These are phyloP conservation scores for Brasilioporus rufonigricans DNA, from an alignment of 768 basidiomycete species.

Conservation along the genomic window DNA sequence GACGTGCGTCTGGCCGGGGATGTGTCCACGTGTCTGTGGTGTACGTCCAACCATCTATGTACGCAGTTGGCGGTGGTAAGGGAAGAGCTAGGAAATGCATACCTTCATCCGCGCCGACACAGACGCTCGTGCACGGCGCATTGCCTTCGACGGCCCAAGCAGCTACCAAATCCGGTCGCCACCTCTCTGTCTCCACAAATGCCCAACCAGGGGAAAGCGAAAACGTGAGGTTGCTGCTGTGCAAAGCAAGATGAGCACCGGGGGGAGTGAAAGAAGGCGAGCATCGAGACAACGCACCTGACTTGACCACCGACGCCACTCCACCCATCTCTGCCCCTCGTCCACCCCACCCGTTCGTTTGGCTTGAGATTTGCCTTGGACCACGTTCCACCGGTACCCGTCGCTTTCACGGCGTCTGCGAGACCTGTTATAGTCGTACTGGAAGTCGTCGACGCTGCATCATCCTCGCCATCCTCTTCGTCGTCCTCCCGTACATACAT, in stretches of 20 bases:
- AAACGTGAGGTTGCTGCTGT: slow-evolving; percentile 79
- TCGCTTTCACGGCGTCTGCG: background rate
- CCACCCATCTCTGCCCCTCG: slow-evolving; percentile 16
- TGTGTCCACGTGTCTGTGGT: slow-evolving; percentile 75
- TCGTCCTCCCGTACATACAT: slow-evolving; percentile 5
- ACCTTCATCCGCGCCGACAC: slow-evolving; percentile 29
- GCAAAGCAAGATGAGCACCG: slow-evolving; percentile 18
- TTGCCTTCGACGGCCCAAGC: slow-evolving; percentile 44
- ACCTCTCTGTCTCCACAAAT: slow-evolving; percentile 75
- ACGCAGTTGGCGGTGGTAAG: too few species aligned
- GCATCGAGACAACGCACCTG: background rate
- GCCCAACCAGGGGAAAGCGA: slow-evolving; percentile 71
- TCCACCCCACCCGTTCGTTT: slow-evolving; percentile 9
- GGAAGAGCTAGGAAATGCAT: background rate
- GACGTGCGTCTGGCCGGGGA: slow-evolving; percentile 38
- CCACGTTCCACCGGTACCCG: slow-evolving; percentile 3
- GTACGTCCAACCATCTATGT: slow-evolving; percentile 69
- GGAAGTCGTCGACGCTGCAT: slow-evolving; percentile 6
- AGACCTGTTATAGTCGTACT: background rate
- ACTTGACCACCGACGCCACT: slow-evolving; percentile 13
- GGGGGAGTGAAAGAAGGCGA: too few species aligned
- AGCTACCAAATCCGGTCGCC: slow-evolving; percentile 64
- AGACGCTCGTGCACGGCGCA: background rate
- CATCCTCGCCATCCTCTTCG: slow-evolving; percentile 9
- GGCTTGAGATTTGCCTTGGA: slow-evolving; percentile 13